Conservation (phyloP, 164 flowering plant genomes). For the Aristolochia fimbriata region DNA sequence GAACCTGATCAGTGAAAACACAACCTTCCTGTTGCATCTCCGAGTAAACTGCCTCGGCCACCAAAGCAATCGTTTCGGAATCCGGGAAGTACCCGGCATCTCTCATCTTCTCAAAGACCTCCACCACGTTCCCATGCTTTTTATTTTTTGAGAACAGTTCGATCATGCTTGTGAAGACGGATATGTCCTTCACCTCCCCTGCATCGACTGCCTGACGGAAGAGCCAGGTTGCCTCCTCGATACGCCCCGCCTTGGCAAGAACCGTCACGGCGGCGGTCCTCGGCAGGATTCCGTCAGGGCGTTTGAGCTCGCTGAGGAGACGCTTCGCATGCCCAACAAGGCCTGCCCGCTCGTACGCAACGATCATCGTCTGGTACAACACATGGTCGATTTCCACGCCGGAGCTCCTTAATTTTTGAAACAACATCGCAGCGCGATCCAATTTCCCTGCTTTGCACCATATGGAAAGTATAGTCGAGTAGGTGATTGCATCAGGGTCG, state of each 20-base stretch:
- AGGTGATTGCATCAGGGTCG: conserved; percentile 71
- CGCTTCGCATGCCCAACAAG: conserved; percentile 78
- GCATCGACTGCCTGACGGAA: conserved; percentile 74
- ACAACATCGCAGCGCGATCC: conserved; percentile 71
- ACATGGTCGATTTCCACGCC: conserved; percentile 82
- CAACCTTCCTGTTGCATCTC: conserved; percentile 84
- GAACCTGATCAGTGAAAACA: conserved; percentile 61
- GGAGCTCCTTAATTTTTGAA: conserved; percentile 70
- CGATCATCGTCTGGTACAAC: conserved; percentile 93
- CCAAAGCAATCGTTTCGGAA: conserved; percentile 52
- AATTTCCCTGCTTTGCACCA: conserved; percentile 83
- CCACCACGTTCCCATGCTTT: conserved; percentile 51
- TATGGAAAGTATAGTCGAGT: conserved; percentile 80
- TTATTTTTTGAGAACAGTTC: conserved; percentile 59
- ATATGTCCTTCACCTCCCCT: conserved; percentile 68
- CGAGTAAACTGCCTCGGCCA: conserved; percentile 60
- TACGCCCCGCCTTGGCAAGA: conserved; percentile 69
- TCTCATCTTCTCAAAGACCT: conserved; percentile 89
- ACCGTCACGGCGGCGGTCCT: conserved; percentile 62
- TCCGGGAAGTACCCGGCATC: conserved; percentile 58
- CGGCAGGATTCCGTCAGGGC: conserved; percentile 51
- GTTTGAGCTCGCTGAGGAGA: conserved; percentile 66
- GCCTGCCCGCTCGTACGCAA: conserved; percentile 79
- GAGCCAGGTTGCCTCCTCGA: conserved; percentile 89
- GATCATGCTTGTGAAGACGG: conserved; percentile 61